These are phyloP conservation scores for Yamadazyma olivae DNA, from an alignment of 805 yeast genomes.

Conservation along the genomic window DNA sequence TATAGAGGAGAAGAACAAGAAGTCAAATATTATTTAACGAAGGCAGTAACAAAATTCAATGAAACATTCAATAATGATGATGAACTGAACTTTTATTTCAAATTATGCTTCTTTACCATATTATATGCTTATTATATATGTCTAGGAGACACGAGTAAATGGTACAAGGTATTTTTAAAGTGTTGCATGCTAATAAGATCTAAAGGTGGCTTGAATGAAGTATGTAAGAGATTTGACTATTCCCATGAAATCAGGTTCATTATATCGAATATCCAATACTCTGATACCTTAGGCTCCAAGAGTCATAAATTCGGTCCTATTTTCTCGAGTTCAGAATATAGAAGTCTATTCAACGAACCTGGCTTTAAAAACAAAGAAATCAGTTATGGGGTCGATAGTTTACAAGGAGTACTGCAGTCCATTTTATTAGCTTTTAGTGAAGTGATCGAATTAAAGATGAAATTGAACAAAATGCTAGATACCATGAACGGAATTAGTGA, in stretches of 20 bases:
- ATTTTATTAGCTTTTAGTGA: constrained; percentile 17
- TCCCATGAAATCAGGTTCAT: constrained; percentile 20
- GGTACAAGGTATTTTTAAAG: constrained; percentile 11
- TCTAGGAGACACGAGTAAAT: constrained; percentile 18
- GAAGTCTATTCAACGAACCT: constrained; percentile 8
- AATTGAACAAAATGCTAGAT: constrained; percentile 1
- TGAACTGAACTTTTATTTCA: constrained; percentile 5
- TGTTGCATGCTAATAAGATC: constrained; percentile 2
- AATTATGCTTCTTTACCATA: constrained; percentile 5
- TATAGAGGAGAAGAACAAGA: constrained; percentile 13
- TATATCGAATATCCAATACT: constrained; percentile 19
- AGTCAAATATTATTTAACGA: constrained; percentile 8
- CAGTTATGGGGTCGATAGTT: constrained; percentile 23
- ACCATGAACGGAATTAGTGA: background rate
- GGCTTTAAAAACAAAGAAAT: constrained; percentile 11
- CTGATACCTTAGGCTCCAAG: constrained; percentile 17
- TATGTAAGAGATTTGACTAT: constrained; percentile 13
- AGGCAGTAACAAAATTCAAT: constrained; percentile 7
- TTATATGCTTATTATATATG: constrained; percentile 13
- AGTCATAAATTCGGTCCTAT: constrained; percentile 15
- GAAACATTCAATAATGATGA: constrained; percentile 3
- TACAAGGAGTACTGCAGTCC: constrained; percentile 21
- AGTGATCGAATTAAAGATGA: constrained; percentile 8
- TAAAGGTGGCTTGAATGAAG: constrained; percentile 15
- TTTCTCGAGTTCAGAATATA: constrained; percentile 13